Conservation (phyloP, 2,329 filamentous ascomycete genomes). For the Myriosclerotinia duriaeana region DNA sequence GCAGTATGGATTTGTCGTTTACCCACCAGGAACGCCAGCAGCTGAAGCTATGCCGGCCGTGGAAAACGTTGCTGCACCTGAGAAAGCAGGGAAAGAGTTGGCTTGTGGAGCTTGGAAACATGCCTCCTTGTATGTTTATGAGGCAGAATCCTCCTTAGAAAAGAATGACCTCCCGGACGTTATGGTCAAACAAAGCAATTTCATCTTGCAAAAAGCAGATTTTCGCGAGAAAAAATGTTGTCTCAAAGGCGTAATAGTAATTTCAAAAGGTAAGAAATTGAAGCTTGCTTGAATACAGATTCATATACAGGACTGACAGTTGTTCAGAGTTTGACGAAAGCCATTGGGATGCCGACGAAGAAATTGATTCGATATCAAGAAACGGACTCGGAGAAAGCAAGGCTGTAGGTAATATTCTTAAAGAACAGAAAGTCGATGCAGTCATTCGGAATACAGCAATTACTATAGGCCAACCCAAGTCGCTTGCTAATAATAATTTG, state of each 20-base stretch:
- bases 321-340: constrained; percentile 1
- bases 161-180: not conserved
- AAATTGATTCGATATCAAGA: not conserved
- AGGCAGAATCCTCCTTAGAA: not conserved
- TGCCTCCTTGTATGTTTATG: constrained; percentile 10
- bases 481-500: not conserved
- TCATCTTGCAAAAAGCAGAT: not conserved
- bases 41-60: not conserved
- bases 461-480: not conserved
- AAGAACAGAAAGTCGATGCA: not conserved
- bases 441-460: not conserved
- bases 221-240: not conserved
- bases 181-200: not conserved
- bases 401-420: not conserved
- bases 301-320: not conserved
- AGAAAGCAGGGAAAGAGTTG: not conserved
- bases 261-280: not conserved
- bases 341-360: not conserved
- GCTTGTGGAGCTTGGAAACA: constrained; percentile 1
- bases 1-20: not conserved
- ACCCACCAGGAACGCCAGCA: constrained; percentile 8
- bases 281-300: not conserved
- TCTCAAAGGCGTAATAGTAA: not conserved
- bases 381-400: not conserved
- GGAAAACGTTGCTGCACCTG: not conserved